A percentile compares a stretch with the other conserved stretches of the same genome.
phyloP scores from a whole-genome alignment of 148 eudicot species.

The Euryodendron excelsum region DNA sequence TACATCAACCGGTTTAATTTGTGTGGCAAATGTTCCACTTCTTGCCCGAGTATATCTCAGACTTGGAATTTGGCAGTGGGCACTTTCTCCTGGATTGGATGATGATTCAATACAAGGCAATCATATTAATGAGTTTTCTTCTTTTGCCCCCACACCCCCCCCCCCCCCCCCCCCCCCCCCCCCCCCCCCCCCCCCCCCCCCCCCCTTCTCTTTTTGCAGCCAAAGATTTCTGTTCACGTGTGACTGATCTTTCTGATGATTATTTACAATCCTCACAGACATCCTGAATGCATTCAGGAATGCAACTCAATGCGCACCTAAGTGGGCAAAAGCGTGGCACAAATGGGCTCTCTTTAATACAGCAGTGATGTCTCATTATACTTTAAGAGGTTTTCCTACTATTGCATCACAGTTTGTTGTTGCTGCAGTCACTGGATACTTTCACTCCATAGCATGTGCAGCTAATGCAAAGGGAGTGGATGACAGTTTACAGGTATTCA shows the following conservation, averaged over 20 bases:
- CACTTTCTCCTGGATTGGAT: conserved; percentile 70
- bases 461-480: conserved; percentile 94
- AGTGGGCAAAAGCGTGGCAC: conserved; percentile 97
- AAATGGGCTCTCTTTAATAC: conserved; percentile 97
- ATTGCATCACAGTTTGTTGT: conserved; percentile 77
- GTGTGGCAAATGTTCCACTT: conserved; percentile 55
- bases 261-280: conserved; percentile 39
- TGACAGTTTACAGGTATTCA: conserved; percentile 88
- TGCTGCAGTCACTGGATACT: conserved; percentile 93
- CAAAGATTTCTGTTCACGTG: conserved; percentile 8
- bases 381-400: conserved; percentile 56
- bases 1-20: conserved; percentile 33
- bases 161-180: not conserved
- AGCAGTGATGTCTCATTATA: conserved; percentile 95
- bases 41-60: conserved; percentile 80
- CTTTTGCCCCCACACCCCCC: not conserved
- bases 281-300: conserved; percentile 64
- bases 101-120: conserved; percentile 72
- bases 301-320: conserved; percentile 77
- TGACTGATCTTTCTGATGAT: conserved; percentile 11
- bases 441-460: conserved; percentile 98
- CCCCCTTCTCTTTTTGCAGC: not conserved
- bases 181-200: not conserved
- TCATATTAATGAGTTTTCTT: not conserved
- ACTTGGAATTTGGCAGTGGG: conserved; percentile 90